Evolutionary conservation across 2,329 filamentous ascomycete species (phyloP), one percentile per base, ranked within the genome.

Genomic region (Penicillium sp.): DNA sequence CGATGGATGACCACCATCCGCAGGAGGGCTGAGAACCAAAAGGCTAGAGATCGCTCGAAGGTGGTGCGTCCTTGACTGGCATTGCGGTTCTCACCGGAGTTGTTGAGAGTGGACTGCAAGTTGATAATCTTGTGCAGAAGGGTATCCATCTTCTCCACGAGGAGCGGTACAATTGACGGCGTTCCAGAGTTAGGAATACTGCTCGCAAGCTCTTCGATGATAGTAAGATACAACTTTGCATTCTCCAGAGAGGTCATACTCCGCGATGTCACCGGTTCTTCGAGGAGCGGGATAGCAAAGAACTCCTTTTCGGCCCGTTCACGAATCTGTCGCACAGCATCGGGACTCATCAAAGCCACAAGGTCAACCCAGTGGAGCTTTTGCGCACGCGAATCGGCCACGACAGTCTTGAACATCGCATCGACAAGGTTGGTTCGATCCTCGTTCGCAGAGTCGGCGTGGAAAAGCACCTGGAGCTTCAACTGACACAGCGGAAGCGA

Each of bases 401-500:
- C 74, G 19, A 76, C 75, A 26, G 74, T 74, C 57, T 76, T 77
- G 64, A 79, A 79, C 70, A 80, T 74, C 26, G 76, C 68, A 60
- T 80, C 76, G 40, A 79, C 71, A 28, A 81, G 73, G 26, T 63
- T 70, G 40, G 69, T 73, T 55, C 67, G 73, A 19, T 73, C 69
- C 7, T 72, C 67, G 8, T 68, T 64, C 19, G 68, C 66, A 9
- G 72, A 62, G 24, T 73, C 73, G 22, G 68, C 70, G 37, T 73
- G 72, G 63, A 80, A 78, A 17, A 79, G 65, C n/a, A 78, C 65
- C 57, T 79, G 77, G 12, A 81, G 69, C 60, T 80, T 80, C 61
- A 80, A 63, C 50, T 79, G 77, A 53, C 77, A 79, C 45, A 79
- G 77, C 5, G 79, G 76, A 28, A 81, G 71, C 10, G 79, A 81